A percentile compares a stretch with the other conserved stretches of the same genome.
Evolutionary conservation across 2,329 filamentous ascomycete species (phyloP).

Genomic region (Bipolaris oryzae): DNA sequence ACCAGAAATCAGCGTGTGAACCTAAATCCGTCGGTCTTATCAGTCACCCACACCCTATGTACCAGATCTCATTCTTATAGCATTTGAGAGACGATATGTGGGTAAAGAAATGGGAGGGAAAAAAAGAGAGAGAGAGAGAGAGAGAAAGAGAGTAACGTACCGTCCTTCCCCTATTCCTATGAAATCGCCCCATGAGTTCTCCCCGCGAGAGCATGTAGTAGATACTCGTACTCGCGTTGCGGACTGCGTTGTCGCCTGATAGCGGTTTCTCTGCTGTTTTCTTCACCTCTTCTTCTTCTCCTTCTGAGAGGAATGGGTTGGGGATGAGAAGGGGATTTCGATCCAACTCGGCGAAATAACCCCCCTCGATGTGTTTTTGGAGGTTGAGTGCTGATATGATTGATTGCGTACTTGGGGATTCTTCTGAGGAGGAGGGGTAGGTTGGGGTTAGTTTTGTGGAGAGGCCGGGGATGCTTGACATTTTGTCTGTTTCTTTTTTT

Average conservation of each 20-base stretch:
- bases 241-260: slow-evolving; percentile 48
- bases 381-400: slow-evolving; percentile 48
- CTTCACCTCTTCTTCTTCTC: slow-evolving; percentile 1
- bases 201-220: slow-evolving; percentile 67
- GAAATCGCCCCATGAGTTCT: slow-evolving; percentile 66
- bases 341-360: slow-evolving; percentile 59
- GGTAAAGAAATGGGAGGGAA: neutral
- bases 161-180: slow-evolving; percentile 66
- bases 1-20: slow-evolving; percentile 70
- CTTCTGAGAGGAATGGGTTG: slow-evolving; percentile 56
- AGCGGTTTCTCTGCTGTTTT: slow-evolving; percentile 46
- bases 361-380: slow-evolving; percentile 55
- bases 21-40: no score
- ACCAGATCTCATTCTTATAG: no score
- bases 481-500: neutral
- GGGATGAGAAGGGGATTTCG: slow-evolving; percentile 55
- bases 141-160: slow-evolving; percentile 22
- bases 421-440: slow-evolving; percentile 3
- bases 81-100: no score
- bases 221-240: slow-evolving; percentile 66
- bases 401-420: slow-evolving; percentile 18
- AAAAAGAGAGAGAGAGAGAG: no score
- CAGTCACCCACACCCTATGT: no score
- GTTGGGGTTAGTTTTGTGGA: neutral
- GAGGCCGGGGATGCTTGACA: neutral